Base-by-base conservation (phyloP, 1,139 yeast species). In the Taphrina confusa region DNA sequence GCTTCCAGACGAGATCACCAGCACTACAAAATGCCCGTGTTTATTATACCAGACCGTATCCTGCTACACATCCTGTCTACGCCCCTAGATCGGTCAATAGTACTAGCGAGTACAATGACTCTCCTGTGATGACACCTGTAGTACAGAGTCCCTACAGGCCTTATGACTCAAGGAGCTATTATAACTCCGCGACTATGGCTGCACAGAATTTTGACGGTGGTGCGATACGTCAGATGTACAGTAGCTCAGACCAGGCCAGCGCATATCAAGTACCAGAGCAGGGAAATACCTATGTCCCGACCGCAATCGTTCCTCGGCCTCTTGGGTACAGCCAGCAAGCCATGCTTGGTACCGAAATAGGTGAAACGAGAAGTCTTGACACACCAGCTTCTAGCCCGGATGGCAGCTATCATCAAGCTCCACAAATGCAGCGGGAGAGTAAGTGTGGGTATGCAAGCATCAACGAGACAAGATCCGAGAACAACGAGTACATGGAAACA, bases 111-210 rank as follows among this genome's bases (percentile, higher is more conserved):
- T 37, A 18, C 42, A 18, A 18, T 25, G 20, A 9, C 20, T 37
- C 42, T 5, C 42, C 42, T 4, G 42, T 18, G 25, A 25, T 18
- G 25, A 37, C n/a, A 9, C 42, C 42, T 9, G 23, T 37, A 3
- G 42, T 37, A 25, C 42, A 37, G n/a, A 37, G 25, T 37, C 42
- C 42, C 9, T 37, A 37, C 25, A 22, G 42, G 8, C 42, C 42
- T 8, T 37, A 37, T 18, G 42, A 37, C n/a, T 25, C 6, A 25
- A 37, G 42, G n/a, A 25, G n/a, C 25, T 37, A 37, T 18, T 37
- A 37, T 25, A 18, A 11, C 23, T n/a, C 42, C 3, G 18, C 42
- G 2, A 22, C 20, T n/a, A 18, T 37, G 42, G 42, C 42, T 22
- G n/a, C 42, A 4, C 42, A 8, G 25, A 37, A 22, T n/a, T 37